Evolutionary conservation across 129 eudicot species (phyloP), one percentile per base, ranked within the genome.

Genomic region (Centrapalus pauciflorus): DNA sequence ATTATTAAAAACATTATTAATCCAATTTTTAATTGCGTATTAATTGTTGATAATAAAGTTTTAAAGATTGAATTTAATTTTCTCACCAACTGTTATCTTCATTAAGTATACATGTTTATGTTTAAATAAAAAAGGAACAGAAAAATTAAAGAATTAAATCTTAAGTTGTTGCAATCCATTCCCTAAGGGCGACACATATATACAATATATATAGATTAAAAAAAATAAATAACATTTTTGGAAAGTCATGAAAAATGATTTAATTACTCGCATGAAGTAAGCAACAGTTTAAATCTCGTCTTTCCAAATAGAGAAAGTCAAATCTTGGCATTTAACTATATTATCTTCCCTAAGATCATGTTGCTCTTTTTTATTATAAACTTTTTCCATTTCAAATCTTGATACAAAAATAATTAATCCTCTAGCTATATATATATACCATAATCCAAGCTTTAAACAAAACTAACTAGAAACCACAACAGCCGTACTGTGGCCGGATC

Each of bases 301-400:
- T 73, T 64, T 73, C 78, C 78, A 63, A 73, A 73, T 64, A 64
- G 13, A 10, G 78, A 64, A 73, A 73, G 78, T 73, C 78, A 64
- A 73, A 55, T 38, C 58, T 38, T 41, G 25, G 26, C 25, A 45
- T 54, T 73, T 64, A 41, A 55, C 59, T 65, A 64, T 65, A 74
- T 74, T 74, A 64, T 74, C 78, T 17, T 74, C 72, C 52, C 71
- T 63, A 52, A 52, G 26, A 50, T 49, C 35, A 24, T 62, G 43
- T 9, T 50, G 20, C 9, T 13, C 14, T 20, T 63, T 14, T 10
- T 19, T 37, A 51, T 23, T 24, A n/a, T n/a, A n/a, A n/a, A n/a
- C 13, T 17, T 50, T 12, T 62, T 50, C 17, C 12, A 61, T 72
- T 40, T 26, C 28, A 41, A 41, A 13, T 27, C 38, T 17, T 19